A percentile compares a stretch with the other conserved stretches of the same genome.
Evolutionary conservation across 1,139 yeast species (phyloP).

Genomic region (Scheffersomyces quercinus): DNA sequence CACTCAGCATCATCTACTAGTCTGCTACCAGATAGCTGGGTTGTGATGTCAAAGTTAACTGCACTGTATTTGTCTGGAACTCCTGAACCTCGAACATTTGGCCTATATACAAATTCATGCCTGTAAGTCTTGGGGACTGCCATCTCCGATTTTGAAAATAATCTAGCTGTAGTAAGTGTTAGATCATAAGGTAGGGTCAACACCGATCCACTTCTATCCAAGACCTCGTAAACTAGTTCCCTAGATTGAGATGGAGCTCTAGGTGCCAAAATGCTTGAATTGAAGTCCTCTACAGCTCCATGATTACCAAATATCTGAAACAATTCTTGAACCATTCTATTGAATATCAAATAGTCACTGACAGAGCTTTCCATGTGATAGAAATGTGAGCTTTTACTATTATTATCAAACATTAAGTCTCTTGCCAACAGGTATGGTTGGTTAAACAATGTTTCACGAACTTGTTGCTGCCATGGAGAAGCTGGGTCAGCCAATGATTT

Average conservation of each 20-base stretch:
- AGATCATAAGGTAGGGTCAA: conserved; percentile 86
- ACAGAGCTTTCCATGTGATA: conserved; percentile 22
- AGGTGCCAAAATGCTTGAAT: conserved; percentile 63
- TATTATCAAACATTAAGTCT: conserved; percentile 74
- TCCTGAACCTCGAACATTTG: conserved; percentile 51
- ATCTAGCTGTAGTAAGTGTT: conserved; percentile 85
- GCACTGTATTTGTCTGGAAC: conserved; percentile 82
- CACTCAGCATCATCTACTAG: conserved; percentile 81
- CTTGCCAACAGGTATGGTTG: conserved; percentile 83
- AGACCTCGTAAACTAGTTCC: conserved; percentile 68
- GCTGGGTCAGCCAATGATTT: conserved; percentile 84
- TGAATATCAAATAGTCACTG: conserved; percentile 44
- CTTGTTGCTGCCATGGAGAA: conserved; percentile 93
- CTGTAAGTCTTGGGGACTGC: conserved; percentile 65
- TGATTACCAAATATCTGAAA: conserved; percentile 66
- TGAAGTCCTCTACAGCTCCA: conserved; percentile 80
- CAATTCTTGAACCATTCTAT: conserved; percentile 57
- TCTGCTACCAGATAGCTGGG: conserved; percentile 45
- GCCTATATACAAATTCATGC: conserved; percentile 80
- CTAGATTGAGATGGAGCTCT: conserved; percentile 71
- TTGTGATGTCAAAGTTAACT: conserved; percentile 80
- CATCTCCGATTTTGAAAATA: conserved; percentile 63
- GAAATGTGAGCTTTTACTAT: conserved; percentile 21
- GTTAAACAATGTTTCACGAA: conserved; percentile 77
- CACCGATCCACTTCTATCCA: conserved; percentile 85